Conservation (phyloP, 2,329 filamentous ascomycete species). For the Botryotinia calthae region DNA sequence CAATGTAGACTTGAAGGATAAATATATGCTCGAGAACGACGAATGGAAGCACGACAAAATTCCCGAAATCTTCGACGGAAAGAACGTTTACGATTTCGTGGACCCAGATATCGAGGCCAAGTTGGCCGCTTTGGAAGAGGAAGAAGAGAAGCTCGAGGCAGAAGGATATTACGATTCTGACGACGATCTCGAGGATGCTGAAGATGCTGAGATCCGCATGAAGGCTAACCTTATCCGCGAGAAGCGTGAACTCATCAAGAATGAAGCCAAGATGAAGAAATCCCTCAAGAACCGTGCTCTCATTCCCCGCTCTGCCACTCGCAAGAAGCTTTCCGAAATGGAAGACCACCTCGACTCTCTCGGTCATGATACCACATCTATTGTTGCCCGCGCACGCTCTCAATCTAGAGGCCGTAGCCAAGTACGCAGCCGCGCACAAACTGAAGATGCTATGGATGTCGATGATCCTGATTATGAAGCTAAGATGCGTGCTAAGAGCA, state of each 20-base stretch:
- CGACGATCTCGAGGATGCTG: slow-evolving; percentile 75
- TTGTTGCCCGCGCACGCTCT: slow-evolving; percentile 71
- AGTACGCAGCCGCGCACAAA: slow-evolving; percentile 60
- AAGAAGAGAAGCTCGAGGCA: slow-evolving; percentile 87
- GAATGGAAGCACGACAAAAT: slow-evolving; percentile 97
- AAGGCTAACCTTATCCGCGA: slow-evolving; percentile 96
- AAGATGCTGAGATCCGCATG: slow-evolving; percentile 81
- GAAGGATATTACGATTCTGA: slow-evolving; percentile 94
- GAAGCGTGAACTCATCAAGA: slow-evolving; percentile 88
- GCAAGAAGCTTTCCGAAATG: slow-evolving; percentile 83
- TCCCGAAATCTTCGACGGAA: slow-evolving; percentile 89
- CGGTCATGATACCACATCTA: slow-evolving; percentile 76
- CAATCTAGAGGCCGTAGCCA: slow-evolving; percentile 68
- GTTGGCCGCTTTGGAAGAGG: slow-evolving; percentile 85
- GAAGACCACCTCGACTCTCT: slow-evolving; percentile 80
- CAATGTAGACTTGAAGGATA: slow-evolving; percentile 86
- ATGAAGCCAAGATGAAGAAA: slow-evolving; percentile 94
- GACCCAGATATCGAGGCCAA: slow-evolving; percentile 96
- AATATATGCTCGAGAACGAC: slow-evolving; percentile 81
- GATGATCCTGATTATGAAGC: slow-evolving; percentile 55
- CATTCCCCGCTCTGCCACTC: slow-evolving; percentile 78
- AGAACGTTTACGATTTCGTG: slow-evolving; percentile 96
- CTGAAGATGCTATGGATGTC: slow-evolving; percentile 73
- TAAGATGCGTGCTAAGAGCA: slow-evolving; percentile 70
- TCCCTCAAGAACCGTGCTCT: slow-evolving; percentile 94